A percentile compares a stretch with the other conserved stretches of the same genome.
Conservation (phyloP, 768 basidiomycete species). For the Amanita polypyramis region DNA sequence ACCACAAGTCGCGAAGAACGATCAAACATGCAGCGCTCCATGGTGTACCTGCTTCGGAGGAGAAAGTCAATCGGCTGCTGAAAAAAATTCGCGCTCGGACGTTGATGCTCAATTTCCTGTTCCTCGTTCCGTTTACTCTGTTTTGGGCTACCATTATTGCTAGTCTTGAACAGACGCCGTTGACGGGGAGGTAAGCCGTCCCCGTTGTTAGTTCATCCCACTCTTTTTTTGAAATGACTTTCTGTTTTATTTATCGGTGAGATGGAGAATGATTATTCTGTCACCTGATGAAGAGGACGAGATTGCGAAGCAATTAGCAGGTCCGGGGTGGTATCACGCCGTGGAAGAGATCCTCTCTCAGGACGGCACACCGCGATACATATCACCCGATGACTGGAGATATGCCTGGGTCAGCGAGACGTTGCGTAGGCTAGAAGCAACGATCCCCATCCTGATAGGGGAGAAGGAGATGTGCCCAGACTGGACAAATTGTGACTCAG, state of each 20-base stretch:
- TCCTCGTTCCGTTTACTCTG: conserved; percentile 49
- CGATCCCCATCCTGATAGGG: conserved; percentile 55
- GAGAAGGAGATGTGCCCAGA: conserved; percentile 44
- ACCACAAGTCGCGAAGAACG: conserved; percentile 36
- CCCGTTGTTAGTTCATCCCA: background rate
- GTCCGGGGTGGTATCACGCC: conserved; percentile 78
- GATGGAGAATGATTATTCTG: conserved; percentile 81
- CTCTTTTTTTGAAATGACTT: background rate
- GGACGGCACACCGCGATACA: conserved; percentile 48
- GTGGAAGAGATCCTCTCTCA: conserved; percentile 69
- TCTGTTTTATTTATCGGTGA: no score
- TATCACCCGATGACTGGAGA: conserved; percentile 81
- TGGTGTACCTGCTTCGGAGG: conserved; percentile 40
- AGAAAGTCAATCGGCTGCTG: conserved; percentile 36
- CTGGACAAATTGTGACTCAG: conserved; percentile 42
- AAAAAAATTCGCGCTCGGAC: conserved; percentile 40
- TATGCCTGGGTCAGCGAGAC: conserved; percentile 79
- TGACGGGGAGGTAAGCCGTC: conserved; percentile 68
- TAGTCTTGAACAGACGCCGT: conserved; percentile 66
- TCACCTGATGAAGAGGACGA: conserved; percentile 91
- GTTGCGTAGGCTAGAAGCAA: conserved; percentile 65
- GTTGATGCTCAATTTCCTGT: conserved; percentile 38
- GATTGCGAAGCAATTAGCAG: conserved; percentile 73
- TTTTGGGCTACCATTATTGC: conserved; percentile 65
- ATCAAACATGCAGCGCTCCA: conserved; percentile 43